Conservation (phyloP, 306 rosid species). For the Quercus dentata region DNA sequence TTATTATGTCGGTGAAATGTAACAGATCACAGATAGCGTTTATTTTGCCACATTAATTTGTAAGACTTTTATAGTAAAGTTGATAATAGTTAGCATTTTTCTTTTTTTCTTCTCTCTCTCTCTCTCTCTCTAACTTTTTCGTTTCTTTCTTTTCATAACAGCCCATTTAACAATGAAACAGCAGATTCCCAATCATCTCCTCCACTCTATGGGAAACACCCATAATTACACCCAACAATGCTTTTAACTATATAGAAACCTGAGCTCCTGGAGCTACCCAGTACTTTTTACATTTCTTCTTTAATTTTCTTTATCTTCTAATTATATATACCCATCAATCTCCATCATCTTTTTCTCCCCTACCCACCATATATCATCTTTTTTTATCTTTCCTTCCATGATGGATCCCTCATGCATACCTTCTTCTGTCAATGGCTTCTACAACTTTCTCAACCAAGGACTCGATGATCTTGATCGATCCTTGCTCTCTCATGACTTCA, state of each 20-base stretch:
- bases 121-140: slow-evolving; percentile 1
- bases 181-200: slow-evolving; percentile 76
- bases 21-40: too few species aligned
- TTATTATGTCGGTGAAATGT: too few species aligned
- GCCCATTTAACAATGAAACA: slow-evolving; percentile 44
- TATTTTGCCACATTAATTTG: too few species aligned
- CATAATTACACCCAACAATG: slow-evolving; percentile 84
- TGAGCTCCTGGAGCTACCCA: slow-evolving; percentile 40
- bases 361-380: not conserved
- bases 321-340: slow-evolving; percentile 44
- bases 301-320: slow-evolving; percentile 19
- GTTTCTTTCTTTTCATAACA: not conserved
- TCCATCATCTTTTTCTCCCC: slow-evolving; percentile 39
- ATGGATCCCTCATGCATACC: slow-evolving; percentile 67
- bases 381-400: slow-evolving; percentile 29
- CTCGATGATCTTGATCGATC: slow-evolving; percentile 58
- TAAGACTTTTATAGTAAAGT: too few species aligned
- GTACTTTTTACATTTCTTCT: slow-evolving; percentile 13
- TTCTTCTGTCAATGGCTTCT: slow-evolving; percentile 79
- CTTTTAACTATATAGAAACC: slow-evolving; percentile 42
- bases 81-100: not conserved
- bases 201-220: slow-evolving; percentile 71
- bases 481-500: slow-evolving; percentile 46
- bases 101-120: not conserved
- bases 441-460: slow-evolving; percentile 56